Conservation (phyloP, 75 land plant species). For the Pseudotsuga menziesii region DNA sequence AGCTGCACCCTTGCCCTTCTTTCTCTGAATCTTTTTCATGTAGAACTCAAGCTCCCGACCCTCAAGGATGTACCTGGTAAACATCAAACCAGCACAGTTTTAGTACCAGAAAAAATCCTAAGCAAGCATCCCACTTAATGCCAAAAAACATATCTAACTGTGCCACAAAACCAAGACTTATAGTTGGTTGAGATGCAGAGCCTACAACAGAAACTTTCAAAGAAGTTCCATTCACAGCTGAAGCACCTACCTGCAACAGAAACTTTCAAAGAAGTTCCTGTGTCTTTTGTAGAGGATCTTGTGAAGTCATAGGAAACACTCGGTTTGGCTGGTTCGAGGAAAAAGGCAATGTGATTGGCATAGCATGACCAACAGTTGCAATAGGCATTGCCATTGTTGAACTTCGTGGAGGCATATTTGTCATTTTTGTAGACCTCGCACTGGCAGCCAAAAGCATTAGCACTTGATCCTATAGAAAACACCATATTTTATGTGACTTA, state of each 20-base stretch:
- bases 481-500: background rate
- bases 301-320: background rate
- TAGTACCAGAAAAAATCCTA: no score
- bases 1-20: no score
- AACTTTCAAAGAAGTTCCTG: no score
- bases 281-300: constrained; percentile 9
- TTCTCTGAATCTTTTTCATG: no score
- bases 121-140: no score
- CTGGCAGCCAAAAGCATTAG: constrained; percentile 6
- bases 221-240: constrained; percentile 25
- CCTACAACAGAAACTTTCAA: constrained; percentile 47
- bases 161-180: constrained; percentile 17
- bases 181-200: constrained; percentile 36
- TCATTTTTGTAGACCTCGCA: background rate
- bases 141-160: no score
- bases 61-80: no score
- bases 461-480: background rate
- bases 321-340: background rate
- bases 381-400: background rate
- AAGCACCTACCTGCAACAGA: constrained; percentile 27
- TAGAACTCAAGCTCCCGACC: no score
- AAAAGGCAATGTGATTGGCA: background rate
- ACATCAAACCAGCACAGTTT: no score
- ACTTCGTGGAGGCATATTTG: background rate
- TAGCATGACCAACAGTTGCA: constrained; percentile 1